phyloP scores from a whole-genome alignment of 2,329 filamentous ascomycete genomes.

The Sclerotinia minor region DNA sequence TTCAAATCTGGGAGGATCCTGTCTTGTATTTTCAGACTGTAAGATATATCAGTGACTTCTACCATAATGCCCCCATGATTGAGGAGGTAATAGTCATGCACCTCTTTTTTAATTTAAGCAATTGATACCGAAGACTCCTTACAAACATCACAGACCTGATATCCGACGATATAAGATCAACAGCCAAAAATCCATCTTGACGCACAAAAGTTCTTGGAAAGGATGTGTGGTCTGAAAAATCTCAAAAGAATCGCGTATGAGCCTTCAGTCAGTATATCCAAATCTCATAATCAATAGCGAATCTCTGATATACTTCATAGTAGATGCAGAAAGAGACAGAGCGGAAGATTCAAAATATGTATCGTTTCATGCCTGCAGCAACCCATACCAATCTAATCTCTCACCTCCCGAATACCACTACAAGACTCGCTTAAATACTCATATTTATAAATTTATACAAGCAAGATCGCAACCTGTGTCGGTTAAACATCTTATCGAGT shows the following conservation, averaged over 20 bases:
- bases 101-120: background rate
- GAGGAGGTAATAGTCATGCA: background rate
- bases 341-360: background rate
- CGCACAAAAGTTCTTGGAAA: background rate
- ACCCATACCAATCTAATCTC: background rate
- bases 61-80: background rate
- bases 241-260: background rate
- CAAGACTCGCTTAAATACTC: background rate
- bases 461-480: background rate
- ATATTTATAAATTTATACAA: background rate
- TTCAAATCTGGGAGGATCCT: background rate
- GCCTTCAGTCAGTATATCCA: background rate
- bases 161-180: background rate
- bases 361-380: background rate
- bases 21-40: background rate
- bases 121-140: background rate
- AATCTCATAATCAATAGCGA: background rate
- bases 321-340: background rate
- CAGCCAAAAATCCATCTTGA: background rate
- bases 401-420: background rate
- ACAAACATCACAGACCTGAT: background rate
- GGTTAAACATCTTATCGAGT: background rate
- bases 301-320: background rate
- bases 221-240: background rate
- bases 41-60: background rate